Evolutionary conservation across 208 protist species (phyloP), one percentile per base, ranked within the genome.

Genomic region (Endotrypanum monterogeii): DNA sequence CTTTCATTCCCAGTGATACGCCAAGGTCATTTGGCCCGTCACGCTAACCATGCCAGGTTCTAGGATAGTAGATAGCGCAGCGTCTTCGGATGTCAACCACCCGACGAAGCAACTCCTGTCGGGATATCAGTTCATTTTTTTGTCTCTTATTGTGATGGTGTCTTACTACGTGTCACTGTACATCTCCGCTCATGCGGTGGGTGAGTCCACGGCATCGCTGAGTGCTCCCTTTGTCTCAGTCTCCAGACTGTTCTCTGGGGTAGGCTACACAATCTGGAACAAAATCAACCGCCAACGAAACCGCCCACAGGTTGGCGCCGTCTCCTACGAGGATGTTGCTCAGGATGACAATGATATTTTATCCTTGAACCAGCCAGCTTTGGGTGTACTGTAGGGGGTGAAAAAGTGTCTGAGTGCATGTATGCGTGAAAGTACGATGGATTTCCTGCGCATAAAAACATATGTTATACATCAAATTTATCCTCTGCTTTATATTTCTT

Each of bases 141-240:
- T 95, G 55, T 74, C 80, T 41, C 35, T 95, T 9, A 62, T 89
- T 11, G 83, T 74, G 30, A 51, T 61, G 2, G 57, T 48, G 39
- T 91, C 80, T 67, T 92, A 95, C 66, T 95, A 90, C 68, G 57
- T 73, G 16, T 76, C 88, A 0, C 68, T 91, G 20, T 82, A 79
- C 58, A 74, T 95, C 39, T 89, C 84, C 44, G 71, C 78, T 14
- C 11, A 72, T 14, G 86, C 88, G 37, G 86, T 89, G 23, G 90
- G 87, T 1, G 90, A 93, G 67, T 87, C 84, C 32, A 87, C 80
- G 35, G 68, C 61, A 16, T 70, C 77, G 2, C 69, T 95, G 20
- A 35, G 84, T 1, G 56, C 83, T 3, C 90, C 90, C 23, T 78
- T 91, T 65, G n/a, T 56, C 8, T 61, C 73, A 6, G 58, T 57